A percentile compares a stretch with the other conserved stretches of the same genome.
These are phyloP conservation scores for Mortierella sp. DNA, from an alignment of 371 early-diverging fungal species.

Conservation along the genomic window DNA sequence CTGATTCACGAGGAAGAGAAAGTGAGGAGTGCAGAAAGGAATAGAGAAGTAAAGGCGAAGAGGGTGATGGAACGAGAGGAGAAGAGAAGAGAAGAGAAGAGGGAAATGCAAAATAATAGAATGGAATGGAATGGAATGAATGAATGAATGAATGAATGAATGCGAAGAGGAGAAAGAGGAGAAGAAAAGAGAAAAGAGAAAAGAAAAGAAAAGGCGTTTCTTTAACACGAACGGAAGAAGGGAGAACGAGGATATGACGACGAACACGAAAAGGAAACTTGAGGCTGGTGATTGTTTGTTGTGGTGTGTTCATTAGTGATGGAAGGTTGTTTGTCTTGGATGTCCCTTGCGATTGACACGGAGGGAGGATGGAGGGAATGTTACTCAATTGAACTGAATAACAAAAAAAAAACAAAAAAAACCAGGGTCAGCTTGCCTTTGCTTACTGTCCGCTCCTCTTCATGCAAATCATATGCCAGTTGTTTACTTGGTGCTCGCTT, in stretches of 20 bases:
- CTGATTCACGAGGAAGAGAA: background rate
- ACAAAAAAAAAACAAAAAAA: background rate
- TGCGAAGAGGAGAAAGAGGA: background rate
- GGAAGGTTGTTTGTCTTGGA: background rate
- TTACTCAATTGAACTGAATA: background rate
- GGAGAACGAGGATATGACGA: background rate
- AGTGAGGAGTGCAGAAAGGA: background rate
- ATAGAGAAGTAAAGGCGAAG: background rate
- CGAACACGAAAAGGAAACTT: background rate
- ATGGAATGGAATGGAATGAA: too few relatives aligned
- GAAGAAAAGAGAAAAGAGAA: background rate
- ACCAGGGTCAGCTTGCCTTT: background rate
- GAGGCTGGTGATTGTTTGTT: background rate
- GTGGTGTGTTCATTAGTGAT: too few relatives aligned
- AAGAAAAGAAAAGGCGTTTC: background rate
- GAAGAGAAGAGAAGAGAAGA: background rate
- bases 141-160: too few relatives aligned
- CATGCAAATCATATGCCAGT: slow-evolving; percentile 10
- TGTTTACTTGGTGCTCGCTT: background rate
- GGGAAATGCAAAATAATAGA: too few relatives aligned
- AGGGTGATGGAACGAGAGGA: background rate
- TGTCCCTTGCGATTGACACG: background rate
- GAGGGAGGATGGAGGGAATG: slow-evolving; percentile 1
- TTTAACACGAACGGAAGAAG: background rate
- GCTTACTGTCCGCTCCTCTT: background rate